These are phyloP conservation scores for Chalciporus sp. DNA, from an alignment of 1,284 basidiomycete genomes.

Conservation along the genomic window DNA sequence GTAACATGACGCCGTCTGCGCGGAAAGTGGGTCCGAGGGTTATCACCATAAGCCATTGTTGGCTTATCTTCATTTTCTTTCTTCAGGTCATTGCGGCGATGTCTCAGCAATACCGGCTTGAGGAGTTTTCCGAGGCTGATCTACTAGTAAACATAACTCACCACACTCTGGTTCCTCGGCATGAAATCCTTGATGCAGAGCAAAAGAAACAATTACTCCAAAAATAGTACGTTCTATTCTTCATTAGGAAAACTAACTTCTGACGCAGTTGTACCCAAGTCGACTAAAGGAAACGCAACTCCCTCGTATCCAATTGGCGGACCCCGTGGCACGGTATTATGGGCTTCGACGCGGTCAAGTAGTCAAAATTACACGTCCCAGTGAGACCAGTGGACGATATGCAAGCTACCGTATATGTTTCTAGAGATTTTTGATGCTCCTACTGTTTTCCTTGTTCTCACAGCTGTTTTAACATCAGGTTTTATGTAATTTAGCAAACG, in stretches of 20 bases:
- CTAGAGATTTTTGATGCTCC: slow-evolving; percentile 31
- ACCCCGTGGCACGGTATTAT: slow-evolving; percentile 98
- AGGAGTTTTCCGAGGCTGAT: slow-evolving; percentile 97
- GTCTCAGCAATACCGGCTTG: slow-evolving; percentile 84
- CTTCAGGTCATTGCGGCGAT: slow-evolving; percentile 85
- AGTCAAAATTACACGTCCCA: slow-evolving; percentile 96
- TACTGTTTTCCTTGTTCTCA: slow-evolving; percentile 8
- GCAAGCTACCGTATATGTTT: slow-evolving; percentile 92
- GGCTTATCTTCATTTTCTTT: slow-evolving; percentile 1
- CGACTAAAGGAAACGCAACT: slow-evolving; percentile 98
- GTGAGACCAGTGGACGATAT: slow-evolving; percentile 96
- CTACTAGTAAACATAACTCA: slow-evolving; percentile 97
- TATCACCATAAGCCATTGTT: background rate
- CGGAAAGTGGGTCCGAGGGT: slow-evolving; percentile 68
- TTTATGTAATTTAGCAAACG: slow-evolving; percentile 18
- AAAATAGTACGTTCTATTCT: slow-evolving; percentile 75
- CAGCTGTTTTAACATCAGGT: slow-evolving; percentile 3
- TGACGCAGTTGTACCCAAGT: slow-evolving; percentile 45
- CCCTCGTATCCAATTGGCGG: slow-evolving; percentile 93
- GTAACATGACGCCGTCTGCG: slow-evolving; percentile 96
- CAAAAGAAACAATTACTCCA: slow-evolving; percentile 89
- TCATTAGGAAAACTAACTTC: slow-evolving; percentile 1
- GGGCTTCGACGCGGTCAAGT: slow-evolving; percentile 95
- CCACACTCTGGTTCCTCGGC: slow-evolving; percentile 93
- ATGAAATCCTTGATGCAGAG: slow-evolving; percentile 84